phyloP scores from a whole-genome alignment of 352 stramenopile genomes.

The Phytophthora tubulina region DNA sequence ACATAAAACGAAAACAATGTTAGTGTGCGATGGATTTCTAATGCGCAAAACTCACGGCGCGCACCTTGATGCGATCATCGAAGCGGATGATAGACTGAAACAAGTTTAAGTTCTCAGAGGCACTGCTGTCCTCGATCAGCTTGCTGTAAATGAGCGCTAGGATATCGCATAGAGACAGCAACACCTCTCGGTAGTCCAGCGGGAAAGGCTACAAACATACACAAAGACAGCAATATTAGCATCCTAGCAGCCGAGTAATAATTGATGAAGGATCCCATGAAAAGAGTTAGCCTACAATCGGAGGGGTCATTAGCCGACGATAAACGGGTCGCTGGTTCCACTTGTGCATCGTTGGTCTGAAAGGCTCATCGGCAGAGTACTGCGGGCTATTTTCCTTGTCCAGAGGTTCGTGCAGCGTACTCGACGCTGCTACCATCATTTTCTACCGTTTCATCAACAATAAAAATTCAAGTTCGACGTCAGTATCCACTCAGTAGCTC shows the following conservation, averaged over 20 bases:
- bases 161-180: slow-evolving; percentile 86
- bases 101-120: slow-evolving; percentile 74
- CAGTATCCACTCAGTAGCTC: not conserved
- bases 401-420: slow-evolving; percentile 67
- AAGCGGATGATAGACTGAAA: slow-evolving; percentile 86
- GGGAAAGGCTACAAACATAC: slow-evolving; percentile 67
- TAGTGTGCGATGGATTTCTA: not conserved
- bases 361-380: slow-evolving; percentile 64
- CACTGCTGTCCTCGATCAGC: slow-evolving; percentile 78
- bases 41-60: not conserved
- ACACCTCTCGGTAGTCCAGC: slow-evolving; percentile 83
- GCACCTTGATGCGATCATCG: slow-evolving; percentile 85
- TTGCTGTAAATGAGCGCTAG: slow-evolving; percentile 88
- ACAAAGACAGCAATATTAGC: slow-evolving; percentile 8
- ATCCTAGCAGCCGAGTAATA: not conserved
- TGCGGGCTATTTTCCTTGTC: slow-evolving; percentile 48
- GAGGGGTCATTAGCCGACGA: slow-evolving; percentile 71
- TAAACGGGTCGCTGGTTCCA: slow-evolving; percentile 88
- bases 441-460: slow-evolving; percentile 50
- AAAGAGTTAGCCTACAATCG: slow-evolving; percentile 58
- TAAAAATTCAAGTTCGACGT: not conserved
- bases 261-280: not conserved
- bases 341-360: slow-evolving; percentile 77
- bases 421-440: slow-evolving; percentile 85
- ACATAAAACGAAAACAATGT: not conserved